A percentile compares a stretch with the other conserved stretches of the same genome.
Evolutionary conservation across 108 stramenopile genomes (phyloP).

Genomic region (Cyclostephanos tholiformis): DNA sequence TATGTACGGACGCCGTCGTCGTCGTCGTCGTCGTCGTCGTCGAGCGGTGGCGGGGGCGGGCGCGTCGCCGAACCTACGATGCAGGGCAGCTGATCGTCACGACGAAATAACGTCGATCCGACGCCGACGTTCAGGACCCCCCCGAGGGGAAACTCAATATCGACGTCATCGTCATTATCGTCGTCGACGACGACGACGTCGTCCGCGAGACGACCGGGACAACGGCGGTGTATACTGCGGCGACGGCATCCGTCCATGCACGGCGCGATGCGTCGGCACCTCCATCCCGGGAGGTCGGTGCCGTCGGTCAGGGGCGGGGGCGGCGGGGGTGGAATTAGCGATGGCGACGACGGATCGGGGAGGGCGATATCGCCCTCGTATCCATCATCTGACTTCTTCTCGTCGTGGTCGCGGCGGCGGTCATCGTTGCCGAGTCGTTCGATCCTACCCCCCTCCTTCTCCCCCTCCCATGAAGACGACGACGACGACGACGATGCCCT

Average conservation of each 20-base stretch:
- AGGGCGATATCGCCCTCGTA: slow-evolving; percentile 4
- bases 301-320: slow-evolving; percentile 68
- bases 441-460: background rate
- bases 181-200: background rate
- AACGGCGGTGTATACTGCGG: background rate
- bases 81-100: slow-evolving; percentile 62
- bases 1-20: background rate
- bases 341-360: background rate
- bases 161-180: background rate
- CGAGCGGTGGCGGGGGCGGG: background rate
- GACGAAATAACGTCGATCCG: slow-evolving; percentile 63
- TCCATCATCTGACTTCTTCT: slow-evolving; percentile 39
- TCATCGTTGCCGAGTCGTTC: background rate
- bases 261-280: slow-evolving; percentile 49
- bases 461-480: background rate
- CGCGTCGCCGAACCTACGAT: slow-evolving; percentile 9
- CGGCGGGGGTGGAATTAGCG: background rate
- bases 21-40: background rate
- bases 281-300: slow-evolving; percentile 81
- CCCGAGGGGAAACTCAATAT: slow-evolving; percentile 24
- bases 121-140: slow-evolving; percentile 66
- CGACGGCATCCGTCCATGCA: slow-evolving; percentile 1
- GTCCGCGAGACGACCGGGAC: background rate
- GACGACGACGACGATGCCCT: background rate
- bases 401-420: slow-evolving; percentile 16